phyloP scores from a whole-genome alignment of 2,329 filamentous ascomycete species.

The Epichloe glyceriae region DNA sequence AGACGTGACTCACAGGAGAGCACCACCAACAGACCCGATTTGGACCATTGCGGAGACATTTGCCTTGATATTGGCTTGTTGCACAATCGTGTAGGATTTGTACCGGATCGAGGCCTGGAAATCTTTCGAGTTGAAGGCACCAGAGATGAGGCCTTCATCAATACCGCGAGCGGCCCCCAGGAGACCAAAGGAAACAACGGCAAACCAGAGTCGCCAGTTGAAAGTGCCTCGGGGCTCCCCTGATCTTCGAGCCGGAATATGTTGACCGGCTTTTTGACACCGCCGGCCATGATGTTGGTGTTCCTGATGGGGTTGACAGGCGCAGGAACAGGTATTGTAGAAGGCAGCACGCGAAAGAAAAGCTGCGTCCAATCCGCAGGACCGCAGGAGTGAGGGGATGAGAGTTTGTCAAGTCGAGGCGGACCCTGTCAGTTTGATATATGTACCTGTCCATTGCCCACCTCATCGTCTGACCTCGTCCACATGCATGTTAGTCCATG shows the following conservation, averaged over 20 bases:
- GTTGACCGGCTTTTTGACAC: slow-evolving; percentile 42
- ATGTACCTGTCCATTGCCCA: background rate
- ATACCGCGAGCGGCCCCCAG: slow-evolving; percentile 66
- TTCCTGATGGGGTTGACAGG: background rate
- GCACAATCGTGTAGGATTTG: slow-evolving; percentile 34
- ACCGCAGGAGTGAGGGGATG: background rate
- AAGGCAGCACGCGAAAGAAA: background rate
- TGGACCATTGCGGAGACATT: slow-evolving; percentile 77
- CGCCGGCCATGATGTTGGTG: slow-evolving; percentile 30
- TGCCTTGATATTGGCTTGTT: slow-evolving; percentile 54
- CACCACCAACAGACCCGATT: slow-evolving; percentile 60
- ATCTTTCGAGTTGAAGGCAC: slow-evolving; percentile 53
- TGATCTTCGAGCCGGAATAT: slow-evolving; percentile 52
- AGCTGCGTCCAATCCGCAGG: background rate
- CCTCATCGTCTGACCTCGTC: too few species aligned
- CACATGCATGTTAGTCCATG: too few species aligned
- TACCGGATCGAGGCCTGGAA: slow-evolving; percentile 50
- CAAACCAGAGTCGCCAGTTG: slow-evolving; percentile 70
- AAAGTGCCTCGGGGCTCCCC: slow-evolving; percentile 57
- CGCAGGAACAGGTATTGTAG: background rate
- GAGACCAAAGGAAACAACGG: slow-evolving; percentile 59
- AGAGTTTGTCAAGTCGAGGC: background rate
- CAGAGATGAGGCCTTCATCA: slow-evolving; percentile 69
- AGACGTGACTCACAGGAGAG: slow-evolving; percentile 34
- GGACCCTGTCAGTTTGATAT: background rate